These are phyloP conservation scores for Nannizzia gypsea DNA, from an alignment of 2,329 filamentous ascomycete genomes.

Conservation along the genomic window DNA sequence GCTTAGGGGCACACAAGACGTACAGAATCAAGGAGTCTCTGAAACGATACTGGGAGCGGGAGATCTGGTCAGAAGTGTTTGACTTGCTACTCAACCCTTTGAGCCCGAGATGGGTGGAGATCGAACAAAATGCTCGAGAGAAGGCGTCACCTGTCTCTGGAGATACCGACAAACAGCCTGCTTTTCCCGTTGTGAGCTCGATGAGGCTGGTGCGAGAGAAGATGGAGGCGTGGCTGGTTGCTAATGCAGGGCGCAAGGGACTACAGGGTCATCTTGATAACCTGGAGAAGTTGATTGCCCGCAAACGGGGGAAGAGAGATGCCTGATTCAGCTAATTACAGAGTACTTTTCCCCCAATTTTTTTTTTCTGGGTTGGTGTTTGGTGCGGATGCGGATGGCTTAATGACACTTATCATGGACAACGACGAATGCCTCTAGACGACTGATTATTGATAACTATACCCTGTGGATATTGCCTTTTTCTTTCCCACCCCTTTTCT, in stretches of 20 bases:
- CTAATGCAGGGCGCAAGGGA: conserved; percentile 69
- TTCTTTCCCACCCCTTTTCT: neutral
- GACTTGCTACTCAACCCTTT: conserved; percentile 72
- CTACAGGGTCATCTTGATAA: conserved; percentile 46
- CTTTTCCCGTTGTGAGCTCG: conserved; percentile 52
- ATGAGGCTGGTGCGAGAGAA: conserved; percentile 57
- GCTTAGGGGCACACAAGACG: conserved; percentile 37
- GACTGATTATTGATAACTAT: neutral
- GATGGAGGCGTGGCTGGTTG: conserved; percentile 77
- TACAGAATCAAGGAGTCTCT: conserved; percentile 73
- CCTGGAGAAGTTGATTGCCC: conserved; percentile 57
- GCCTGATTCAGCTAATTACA: neutral
- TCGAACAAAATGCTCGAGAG: conserved; percentile 37
- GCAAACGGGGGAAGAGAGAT: conserved; percentile 26
- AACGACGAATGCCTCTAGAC: neutral
- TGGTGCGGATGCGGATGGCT: neutral
- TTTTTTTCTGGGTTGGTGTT: neutral
- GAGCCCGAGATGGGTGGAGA: conserved; percentile 45
- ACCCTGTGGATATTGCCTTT: neutral
- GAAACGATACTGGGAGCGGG: conserved; percentile 94
- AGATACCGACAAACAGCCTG: neutral
- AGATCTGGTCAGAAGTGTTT: conserved; percentile 77
- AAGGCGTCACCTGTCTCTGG: neutral
- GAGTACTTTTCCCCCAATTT: too few relatives aligned
- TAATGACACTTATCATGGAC: neutral